These are phyloP conservation scores for Fragaria vesca DNA, from an alignment of 306 rosid species.

Conservation along the genomic window DNA sequence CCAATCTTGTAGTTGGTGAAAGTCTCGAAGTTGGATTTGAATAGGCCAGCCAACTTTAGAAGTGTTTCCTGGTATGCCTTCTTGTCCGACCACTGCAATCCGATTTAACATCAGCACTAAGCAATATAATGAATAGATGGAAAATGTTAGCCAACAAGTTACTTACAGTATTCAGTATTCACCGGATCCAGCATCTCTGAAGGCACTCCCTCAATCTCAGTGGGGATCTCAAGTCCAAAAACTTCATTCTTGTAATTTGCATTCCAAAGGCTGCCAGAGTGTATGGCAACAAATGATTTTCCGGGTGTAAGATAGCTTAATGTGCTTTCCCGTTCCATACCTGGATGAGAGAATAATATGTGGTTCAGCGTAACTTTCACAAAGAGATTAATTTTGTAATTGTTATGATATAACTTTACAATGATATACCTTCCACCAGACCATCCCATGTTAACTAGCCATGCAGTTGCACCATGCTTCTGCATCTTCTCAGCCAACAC, in stretches of 20 bases:
- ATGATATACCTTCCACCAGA: constrained; percentile 66
- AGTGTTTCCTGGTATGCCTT: constrained; percentile 51
- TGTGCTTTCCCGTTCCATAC: constrained; percentile 67
- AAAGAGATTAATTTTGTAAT: not conserved
- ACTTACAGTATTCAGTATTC: constrained; percentile 77
- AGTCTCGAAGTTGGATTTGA: constrained; percentile 69
- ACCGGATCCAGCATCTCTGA: constrained; percentile 67
- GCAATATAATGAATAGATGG: not conserved
- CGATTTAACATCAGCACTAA: not conserved
- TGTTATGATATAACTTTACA: not conserved
- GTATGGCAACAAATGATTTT: constrained; percentile 76
- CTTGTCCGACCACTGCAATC: constrained; percentile 7
- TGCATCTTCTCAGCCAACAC: constrained; percentile 90
- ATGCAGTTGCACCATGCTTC: constrained; percentile 76
- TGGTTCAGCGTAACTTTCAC: not conserved
- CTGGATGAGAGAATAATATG: constrained; percentile 26
- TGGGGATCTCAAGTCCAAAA: constrained; percentile 78
- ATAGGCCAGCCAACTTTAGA: constrained; percentile 59
- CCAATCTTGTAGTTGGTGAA: constrained; percentile 71
- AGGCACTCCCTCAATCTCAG: constrained; percentile 70
- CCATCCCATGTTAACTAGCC: constrained; percentile 97
- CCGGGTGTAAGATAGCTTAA: constrained; percentile 69
- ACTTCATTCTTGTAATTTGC: constrained; percentile 49
- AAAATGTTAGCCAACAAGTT: not conserved
- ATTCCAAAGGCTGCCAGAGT: constrained; percentile 62